Evolutionary conservation across 164 flowering plant species (phyloP).

Genomic region (Houttuynia cordata): DNA sequence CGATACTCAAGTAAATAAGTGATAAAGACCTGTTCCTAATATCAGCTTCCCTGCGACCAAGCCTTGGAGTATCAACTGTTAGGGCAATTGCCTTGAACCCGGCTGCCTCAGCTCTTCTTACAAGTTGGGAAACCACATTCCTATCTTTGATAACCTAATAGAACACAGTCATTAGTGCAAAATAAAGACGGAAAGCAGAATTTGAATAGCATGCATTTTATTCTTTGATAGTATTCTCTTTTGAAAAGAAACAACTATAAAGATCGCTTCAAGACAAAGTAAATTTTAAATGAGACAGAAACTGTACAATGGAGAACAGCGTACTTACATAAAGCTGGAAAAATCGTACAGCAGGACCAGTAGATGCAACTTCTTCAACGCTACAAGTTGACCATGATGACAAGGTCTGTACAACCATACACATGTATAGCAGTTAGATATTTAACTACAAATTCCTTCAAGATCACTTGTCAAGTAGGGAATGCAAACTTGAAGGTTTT

Average conservation of each 20-base stretch:
- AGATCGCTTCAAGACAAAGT: too few relatives aligned
- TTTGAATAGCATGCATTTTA: too few relatives aligned
- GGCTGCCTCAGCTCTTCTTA: conserved; percentile 85
- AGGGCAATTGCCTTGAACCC: conserved; percentile 97
- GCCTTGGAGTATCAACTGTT: conserved; percentile 84
- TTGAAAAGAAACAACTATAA: too few relatives aligned
- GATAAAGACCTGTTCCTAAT: conserved; percentile 72
- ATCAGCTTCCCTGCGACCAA: conserved; percentile 91
- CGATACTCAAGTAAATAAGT: too few relatives aligned
- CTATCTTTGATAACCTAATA: conserved; percentile 69
- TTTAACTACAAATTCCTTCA: too few relatives aligned
- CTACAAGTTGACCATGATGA: conserved; percentile 88
- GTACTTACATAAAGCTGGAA: conserved; percentile 80
- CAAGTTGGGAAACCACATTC: conserved; percentile 68
- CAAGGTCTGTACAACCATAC: conserved; percentile 35
- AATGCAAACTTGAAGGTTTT: too few relatives aligned
- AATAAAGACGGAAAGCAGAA: background rate
- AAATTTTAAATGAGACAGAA: too few relatives aligned
- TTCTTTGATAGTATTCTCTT: too few relatives aligned
- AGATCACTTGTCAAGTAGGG: too few relatives aligned
- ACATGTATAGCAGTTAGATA: background rate
- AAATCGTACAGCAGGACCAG: conserved; percentile 79
- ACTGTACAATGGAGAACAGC: background rate
- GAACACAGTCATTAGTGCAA: background rate
- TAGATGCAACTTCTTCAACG: conserved; percentile 86